Percentiles rank a stretch among this genome's conserved stretches.
Evolutionary conservation across 2,329 filamentous ascomycete species (phyloP).

Genomic region (Elsinoe arachidis): DNA sequence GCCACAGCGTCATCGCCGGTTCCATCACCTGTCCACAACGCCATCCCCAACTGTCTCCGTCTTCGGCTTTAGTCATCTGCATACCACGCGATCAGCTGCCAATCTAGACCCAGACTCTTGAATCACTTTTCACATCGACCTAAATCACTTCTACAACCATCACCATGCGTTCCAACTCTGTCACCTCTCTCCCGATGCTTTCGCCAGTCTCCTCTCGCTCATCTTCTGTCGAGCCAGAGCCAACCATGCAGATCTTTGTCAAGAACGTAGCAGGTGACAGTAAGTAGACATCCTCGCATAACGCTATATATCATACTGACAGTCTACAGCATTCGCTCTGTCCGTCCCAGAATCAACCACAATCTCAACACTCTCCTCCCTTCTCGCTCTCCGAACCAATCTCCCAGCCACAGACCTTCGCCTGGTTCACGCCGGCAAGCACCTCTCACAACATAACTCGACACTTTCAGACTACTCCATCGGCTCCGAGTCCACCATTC

Average conservation of each 20-base stretch:
- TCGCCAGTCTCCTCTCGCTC: slow-evolving; percentile 26
- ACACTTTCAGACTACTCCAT: slow-evolving; percentile 43
- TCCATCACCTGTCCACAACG: slow-evolving; percentile 12
- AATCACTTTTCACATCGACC: not conserved
- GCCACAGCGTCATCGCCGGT: slow-evolving; percentile 10
- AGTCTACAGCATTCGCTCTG: slow-evolving; percentile 45
- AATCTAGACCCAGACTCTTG: not conserved
- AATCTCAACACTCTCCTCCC: slow-evolving; percentile 46
- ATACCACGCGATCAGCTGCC: slow-evolving; percentile 11
- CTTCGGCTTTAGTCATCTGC: slow-evolving; percentile 9
- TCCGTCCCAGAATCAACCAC: slow-evolving; percentile 46
- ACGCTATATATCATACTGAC: slow-evolving; percentile 13
- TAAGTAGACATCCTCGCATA: slow-evolving; percentile 32
- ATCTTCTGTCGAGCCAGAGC: slow-evolving; percentile 35
- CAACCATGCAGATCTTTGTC: slow-evolving; percentile 54
- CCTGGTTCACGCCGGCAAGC: slow-evolving; percentile 51
- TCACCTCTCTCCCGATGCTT: slow-evolving; percentile 31
- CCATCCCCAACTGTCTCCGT: slow-evolving; percentile 12
- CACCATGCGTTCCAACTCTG: slow-evolving; percentile 36
- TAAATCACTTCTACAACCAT: not conserved
- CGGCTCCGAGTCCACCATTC: slow-evolving; percentile 41
- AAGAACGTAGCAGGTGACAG: slow-evolving; percentile 51
- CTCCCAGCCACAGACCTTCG: slow-evolving; percentile 43
- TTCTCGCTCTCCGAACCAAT: slow-evolving; percentile 51
- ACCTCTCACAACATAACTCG: slow-evolving; percentile 37